phyloP scores from a whole-genome alignment of 1,139 yeast species.

The Nadsonia starkeyi-henricii region DNA sequence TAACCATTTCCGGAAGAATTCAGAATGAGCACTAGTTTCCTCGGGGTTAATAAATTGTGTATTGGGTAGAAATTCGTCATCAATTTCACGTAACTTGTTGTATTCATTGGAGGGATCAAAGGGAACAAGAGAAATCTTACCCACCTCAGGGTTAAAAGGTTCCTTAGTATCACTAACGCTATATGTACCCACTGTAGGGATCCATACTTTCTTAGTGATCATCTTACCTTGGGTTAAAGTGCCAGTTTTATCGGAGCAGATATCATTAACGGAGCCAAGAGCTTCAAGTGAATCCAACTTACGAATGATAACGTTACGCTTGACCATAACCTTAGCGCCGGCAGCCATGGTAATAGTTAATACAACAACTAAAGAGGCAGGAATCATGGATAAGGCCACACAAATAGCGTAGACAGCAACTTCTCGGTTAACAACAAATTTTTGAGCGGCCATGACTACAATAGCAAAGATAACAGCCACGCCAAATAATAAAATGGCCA shows the following conservation, averaged over 20 bases:
- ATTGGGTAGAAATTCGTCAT: background rate
- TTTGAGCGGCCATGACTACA: conserved; percentile 68
- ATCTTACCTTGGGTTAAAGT: conserved; percentile 70
- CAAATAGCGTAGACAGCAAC: conserved; percentile 78
- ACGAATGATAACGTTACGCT: conserved; percentile 58
- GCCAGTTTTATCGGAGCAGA: conserved; percentile 77
- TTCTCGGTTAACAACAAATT: conserved; percentile 47
- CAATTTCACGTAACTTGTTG: conserved; percentile 1
- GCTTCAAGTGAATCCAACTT: conserved; percentile 71
- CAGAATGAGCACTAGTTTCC: conserved; percentile 10
- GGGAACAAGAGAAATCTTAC: conserved; percentile 33
- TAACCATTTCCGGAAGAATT: conserved; percentile 35
- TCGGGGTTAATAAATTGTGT: conserved; percentile 1
- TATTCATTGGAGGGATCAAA: conserved; percentile 18
- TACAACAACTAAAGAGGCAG: conserved; percentile 68
- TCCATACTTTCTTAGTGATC: conserved; percentile 61
- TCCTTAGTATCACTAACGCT: conserved; percentile 46
- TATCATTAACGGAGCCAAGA: conserved; percentile 65
- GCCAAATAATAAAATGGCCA: conserved; percentile 54
- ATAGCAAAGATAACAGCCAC: conserved; percentile 67
- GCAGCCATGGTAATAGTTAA: conserved; percentile 78
- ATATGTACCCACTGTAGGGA: conserved; percentile 62
- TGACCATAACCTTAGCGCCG: conserved; percentile 69
- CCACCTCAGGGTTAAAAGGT: conserved; percentile 62
- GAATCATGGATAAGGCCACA: conserved; percentile 73